These are phyloP conservation scores for Komagataella mondaviorum DNA, from an alignment of 805 yeast species.

Conservation along the genomic window DNA sequence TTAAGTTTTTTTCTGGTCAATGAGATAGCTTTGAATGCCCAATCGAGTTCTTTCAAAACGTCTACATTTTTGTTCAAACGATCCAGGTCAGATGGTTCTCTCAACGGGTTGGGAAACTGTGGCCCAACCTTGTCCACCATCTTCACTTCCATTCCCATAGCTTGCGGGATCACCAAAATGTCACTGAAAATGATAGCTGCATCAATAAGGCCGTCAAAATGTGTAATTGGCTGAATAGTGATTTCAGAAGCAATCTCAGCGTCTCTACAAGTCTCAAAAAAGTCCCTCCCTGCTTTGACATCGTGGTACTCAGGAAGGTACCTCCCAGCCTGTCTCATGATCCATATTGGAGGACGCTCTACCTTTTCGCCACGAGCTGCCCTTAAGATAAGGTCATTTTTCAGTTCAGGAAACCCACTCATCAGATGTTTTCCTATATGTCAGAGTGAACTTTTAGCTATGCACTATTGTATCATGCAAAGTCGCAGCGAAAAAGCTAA, in stretches of 20 bases:
- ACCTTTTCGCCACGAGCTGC: slow-evolving; percentile 87
- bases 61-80: slow-evolving; percentile 53
- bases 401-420: slow-evolving; percentile 53
- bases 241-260: slow-evolving; percentile 89
- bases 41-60: slow-evolving; percentile 63
- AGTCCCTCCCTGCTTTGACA: slow-evolving; percentile 76
- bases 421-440: slow-evolving; percentile 2
- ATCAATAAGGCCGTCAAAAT: slow-evolving; percentile 78
- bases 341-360: slow-evolving; percentile 97
- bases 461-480: neutral
- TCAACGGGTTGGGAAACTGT: slow-evolving; percentile 76
- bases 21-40: slow-evolving; percentile 94
- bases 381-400: slow-evolving; percentile 82
- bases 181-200: slow-evolving; percentile 97
- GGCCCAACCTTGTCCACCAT: slow-evolving; percentile 96
- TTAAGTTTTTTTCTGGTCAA: slow-evolving; percentile 73
- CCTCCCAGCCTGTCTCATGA: slow-evolving; percentile 97
- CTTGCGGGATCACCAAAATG: slow-evolving; percentile 93
- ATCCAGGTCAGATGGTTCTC: slow-evolving; percentile 55
- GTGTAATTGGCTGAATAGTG: slow-evolving; percentile 91
- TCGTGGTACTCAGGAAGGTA: slow-evolving; percentile 85
- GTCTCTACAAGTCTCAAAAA: slow-evolving; percentile 90
- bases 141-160: slow-evolving; percentile 90
- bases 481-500: neutral
- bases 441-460: neutral